phyloP scores from a whole-genome alignment of 352 stramenopile genomes.

The Globisporangium nunn region DNA sequence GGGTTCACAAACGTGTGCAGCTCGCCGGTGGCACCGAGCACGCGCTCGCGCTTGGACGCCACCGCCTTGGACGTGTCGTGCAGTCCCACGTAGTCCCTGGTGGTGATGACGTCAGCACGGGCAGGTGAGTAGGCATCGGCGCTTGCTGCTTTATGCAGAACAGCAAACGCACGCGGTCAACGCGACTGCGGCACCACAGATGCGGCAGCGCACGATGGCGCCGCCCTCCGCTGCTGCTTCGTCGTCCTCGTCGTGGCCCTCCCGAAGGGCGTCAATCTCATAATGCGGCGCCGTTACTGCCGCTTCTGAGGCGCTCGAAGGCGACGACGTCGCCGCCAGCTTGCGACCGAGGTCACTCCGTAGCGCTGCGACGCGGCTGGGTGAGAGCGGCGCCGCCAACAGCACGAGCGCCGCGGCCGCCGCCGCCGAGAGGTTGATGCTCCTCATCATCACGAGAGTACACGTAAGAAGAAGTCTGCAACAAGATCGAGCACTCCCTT shows the following conservation, averaged over 20 bases:
- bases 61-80: constrained; percentile 73
- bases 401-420: background rate
- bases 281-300: background rate
- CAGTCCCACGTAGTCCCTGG: constrained; percentile 63
- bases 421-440: too few species aligned
- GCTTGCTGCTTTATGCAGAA: too few species aligned
- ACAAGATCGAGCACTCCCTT: too few species aligned
- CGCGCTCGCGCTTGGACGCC: constrained; percentile 33
- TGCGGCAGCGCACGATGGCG: constrained; percentile 62
- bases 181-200: constrained; percentile 63
- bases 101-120: background rate
- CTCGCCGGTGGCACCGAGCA: constrained; percentile 42
- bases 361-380: background rate
- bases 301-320: background rate
- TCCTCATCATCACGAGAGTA: background rate
- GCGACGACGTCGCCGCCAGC: background rate
- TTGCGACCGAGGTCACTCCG: background rate
- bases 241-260: constrained; percentile 12
- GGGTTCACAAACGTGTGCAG: constrained; percentile 79
- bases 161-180: constrained; percentile 38
- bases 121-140: too few species aligned
- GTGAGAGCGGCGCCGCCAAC: background rate
- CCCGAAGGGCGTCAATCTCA: background rate
- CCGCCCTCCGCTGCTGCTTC: constrained; percentile 14
- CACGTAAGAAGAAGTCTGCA: too few species aligned